phyloP scores from a whole-genome alignment of 495 filamentous ascomycete species.

The Xylaria castorea region DNA sequence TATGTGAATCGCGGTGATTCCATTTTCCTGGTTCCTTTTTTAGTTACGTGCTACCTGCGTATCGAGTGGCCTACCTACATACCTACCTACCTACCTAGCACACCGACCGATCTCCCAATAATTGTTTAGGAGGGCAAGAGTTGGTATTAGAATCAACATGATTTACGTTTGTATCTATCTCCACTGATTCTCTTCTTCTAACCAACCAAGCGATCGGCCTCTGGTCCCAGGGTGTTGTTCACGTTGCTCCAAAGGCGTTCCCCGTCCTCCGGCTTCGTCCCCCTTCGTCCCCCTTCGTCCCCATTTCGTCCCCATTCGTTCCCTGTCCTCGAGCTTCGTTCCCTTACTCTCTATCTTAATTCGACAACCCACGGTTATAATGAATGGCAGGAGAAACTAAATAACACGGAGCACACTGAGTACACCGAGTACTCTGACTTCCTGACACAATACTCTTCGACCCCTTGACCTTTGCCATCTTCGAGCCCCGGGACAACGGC shows the following conservation, averaged over 20 bases:
- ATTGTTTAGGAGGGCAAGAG: not conserved
- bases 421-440: not conserved
- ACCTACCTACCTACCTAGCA: not conserved
- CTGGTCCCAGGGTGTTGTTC: not conserved
- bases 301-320: too few relatives aligned
- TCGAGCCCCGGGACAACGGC: not conserved
- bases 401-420: not conserved
- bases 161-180: not conserved
- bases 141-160: not conserved
- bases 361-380: not conserved
- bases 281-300: too few relatives aligned
- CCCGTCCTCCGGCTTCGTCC: too few relatives aligned
- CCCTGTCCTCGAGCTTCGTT: not conserved
- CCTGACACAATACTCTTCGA: not conserved
- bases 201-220: not conserved
- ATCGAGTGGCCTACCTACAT: not conserved
- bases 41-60: not conserved
- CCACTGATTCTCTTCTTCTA: not conserved
- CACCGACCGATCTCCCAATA: not conserved
- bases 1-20: not conserved
- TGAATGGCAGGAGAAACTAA: not conserved
- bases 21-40: not conserved
- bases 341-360: not conserved
- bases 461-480: not conserved
- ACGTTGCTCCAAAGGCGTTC: not conserved